Conservation (phyloP, 2,329 filamentous ascomycete genomes). For the Ophiocordyceps sinensis region DNA sequence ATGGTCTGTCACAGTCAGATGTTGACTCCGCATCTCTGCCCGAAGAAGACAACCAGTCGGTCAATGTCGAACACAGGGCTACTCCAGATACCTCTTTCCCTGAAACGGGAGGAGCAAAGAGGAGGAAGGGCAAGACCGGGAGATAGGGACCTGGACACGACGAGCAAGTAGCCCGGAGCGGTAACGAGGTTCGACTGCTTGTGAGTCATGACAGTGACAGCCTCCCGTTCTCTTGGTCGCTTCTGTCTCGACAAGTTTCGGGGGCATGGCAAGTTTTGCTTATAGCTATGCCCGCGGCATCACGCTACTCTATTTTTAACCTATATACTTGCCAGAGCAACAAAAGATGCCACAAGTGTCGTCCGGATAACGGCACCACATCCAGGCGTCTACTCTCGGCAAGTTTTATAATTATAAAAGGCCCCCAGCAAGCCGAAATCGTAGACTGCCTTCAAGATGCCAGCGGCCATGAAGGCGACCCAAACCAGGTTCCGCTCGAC, state of each 20-base stretch:
- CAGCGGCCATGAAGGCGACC: slow-evolving; percentile 17
- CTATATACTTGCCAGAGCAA: too few relatives aligned
- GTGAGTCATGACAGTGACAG: too few relatives aligned
- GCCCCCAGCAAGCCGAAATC: neutral
- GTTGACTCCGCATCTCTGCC: neutral
- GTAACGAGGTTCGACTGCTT: too few relatives aligned
- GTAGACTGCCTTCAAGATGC: neutral
- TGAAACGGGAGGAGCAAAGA: neutral
- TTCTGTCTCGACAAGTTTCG: too few relatives aligned
- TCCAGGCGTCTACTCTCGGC: too few relatives aligned
- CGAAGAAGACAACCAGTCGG: neutral
- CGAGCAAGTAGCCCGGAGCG: too few relatives aligned
- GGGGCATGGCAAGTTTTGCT: too few relatives aligned
- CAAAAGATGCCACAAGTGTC: too few relatives aligned
- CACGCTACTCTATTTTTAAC: too few relatives aligned
- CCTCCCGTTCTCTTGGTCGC: too few relatives aligned
- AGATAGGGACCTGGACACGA: neutral
- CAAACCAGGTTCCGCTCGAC: neutral
- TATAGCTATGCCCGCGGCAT: too few relatives aligned
- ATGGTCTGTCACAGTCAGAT: neutral
- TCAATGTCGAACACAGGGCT: neutral
- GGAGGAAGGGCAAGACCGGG: neutral
- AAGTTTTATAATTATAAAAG: neutral
- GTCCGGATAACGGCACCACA: too few relatives aligned
- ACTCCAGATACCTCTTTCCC: neutral